A percentile compares a stretch with the other conserved stretches of the same genome.
phyloP scores from a whole-genome alignment of 768 basidiomycete genomes.

The Daedaleopsis nitida region DNA sequence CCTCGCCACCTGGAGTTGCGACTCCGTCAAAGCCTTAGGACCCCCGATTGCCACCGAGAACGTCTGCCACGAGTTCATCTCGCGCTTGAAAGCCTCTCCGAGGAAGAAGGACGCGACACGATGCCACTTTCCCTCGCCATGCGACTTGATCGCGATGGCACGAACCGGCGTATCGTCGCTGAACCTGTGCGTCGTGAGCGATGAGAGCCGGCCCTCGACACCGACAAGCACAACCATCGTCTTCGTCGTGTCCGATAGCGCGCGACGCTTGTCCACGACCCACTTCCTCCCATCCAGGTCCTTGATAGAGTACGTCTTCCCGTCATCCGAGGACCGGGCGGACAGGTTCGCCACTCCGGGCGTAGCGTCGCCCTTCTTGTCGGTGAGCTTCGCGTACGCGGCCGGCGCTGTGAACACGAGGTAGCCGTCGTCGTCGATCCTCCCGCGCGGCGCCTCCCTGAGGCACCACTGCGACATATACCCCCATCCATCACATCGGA shows the following conservation, averaged over 20 bases:
- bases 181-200: not conserved
- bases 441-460: conserved; percentile 4
- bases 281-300: conserved; percentile 1
- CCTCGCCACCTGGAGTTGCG: not conserved
- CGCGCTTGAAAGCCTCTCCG: conserved; percentile 1
- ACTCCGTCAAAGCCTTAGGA: not conserved
- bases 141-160: conserved; percentile 2
- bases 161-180: conserved; percentile 6
- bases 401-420: not conserved
- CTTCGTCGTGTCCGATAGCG: not conserved
- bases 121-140: conserved; percentile 1
- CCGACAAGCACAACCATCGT: conserved; percentile 1
- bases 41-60: conserved; percentile 3
- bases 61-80: conserved; percentile 3
- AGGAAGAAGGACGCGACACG: conserved; percentile 11
- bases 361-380: conserved; percentile 1
- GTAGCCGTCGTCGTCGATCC: conserved; percentile 12
- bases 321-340: not conserved
- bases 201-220: conserved; percentile 1
- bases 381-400: not conserved
- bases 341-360: conserved; percentile 4
- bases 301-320: not conserved
- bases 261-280: conserved; percentile 1
- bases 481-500: conserved; percentile 3
- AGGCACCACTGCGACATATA: conserved; percentile 13